These are phyloP conservation scores for Phyllostachys edulis DNA, from an alignment of 176 grass and related monocot species.

Conservation along the genomic window DNA sequence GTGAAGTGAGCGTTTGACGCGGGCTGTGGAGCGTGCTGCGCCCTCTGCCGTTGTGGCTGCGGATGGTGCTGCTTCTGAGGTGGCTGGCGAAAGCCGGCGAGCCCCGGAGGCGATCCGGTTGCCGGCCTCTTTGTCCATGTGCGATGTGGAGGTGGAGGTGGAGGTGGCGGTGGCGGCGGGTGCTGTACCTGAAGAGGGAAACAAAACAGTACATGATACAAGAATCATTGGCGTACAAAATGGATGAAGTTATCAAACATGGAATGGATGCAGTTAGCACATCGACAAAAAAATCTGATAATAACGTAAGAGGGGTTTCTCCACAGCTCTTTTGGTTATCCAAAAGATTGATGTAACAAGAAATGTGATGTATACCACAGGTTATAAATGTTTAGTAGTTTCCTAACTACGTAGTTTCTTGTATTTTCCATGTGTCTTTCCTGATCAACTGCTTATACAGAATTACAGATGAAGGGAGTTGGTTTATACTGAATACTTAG, in stretches of 20 bases:
- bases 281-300: neutral
- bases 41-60: neutral
- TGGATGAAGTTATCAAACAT: neutral
- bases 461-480: neutral
- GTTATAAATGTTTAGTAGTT: neutral
- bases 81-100: neutral
- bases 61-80: neutral
- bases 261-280: neutral
- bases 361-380: neutral
- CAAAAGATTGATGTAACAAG: neutral
- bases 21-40: neutral
- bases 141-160: neutral
- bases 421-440: neutral
- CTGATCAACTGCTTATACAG: neutral
- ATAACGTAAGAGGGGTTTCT: neutral
- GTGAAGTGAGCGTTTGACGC: neutral
- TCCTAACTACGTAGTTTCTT: neutral
- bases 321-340: too few relatives aligned
- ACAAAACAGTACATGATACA: neutral
- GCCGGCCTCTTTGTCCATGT: constrained; percentile 5
- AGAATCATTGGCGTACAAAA: neutral
- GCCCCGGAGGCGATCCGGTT: neutral
- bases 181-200: neutral
- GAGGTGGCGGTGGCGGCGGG: neutral
- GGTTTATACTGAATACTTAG: neutral